A percentile compares a stretch with the other conserved stretches of the same genome.
Evolutionary conservation across 2,329 filamentous ascomycete genomes (phyloP).

Genomic region (Ophiostoma pallidulum): DNA sequence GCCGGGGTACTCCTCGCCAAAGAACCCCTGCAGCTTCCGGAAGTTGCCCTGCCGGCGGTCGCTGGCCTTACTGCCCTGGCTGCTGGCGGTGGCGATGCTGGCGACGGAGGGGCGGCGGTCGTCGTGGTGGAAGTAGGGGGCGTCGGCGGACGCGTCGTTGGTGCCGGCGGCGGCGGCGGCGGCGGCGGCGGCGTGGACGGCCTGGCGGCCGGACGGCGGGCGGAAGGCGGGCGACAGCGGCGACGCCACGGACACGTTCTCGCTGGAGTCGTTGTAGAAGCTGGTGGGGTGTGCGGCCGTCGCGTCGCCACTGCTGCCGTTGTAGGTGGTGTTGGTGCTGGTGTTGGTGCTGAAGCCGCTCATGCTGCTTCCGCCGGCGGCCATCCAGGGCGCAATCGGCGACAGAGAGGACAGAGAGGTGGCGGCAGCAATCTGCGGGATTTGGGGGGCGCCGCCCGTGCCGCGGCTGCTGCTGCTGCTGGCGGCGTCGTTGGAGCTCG

Average conservation of each 20-base stretch:
- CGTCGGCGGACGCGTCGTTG: constrained; percentile 52
- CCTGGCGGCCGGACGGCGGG: constrained; percentile 13
- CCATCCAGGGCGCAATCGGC: constrained; percentile 52
- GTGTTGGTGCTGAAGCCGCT: constrained; percentile 18
- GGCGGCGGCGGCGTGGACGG: constrained; percentile 11
- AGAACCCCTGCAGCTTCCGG: constrained; percentile 83
- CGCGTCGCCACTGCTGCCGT: constrained; percentile 24
- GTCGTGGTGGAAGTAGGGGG: constrained; percentile 56
- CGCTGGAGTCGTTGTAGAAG: constrained; percentile 69
- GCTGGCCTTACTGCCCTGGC: constrained; percentile 69
- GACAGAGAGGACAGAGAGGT: constrained; percentile 39
- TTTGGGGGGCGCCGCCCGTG: constrained; percentile 42
- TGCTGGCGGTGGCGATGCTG: constrained; percentile 71
- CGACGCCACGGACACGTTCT: constrained; percentile 51
- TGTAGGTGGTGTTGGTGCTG: neutral
- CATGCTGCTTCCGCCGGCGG: constrained; percentile 25
- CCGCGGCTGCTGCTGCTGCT: neutral
- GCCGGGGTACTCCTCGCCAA: constrained; percentile 77
- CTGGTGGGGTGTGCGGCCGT: constrained; percentile 34
- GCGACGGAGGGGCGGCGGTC: constrained; percentile 82
- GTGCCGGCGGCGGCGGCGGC: constrained; percentile 35
- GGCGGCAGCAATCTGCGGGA: constrained; percentile 49
- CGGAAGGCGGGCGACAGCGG: constrained; percentile 65
- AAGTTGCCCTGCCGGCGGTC: constrained; percentile 60
- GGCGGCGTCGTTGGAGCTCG: neutral